phyloP scores from a whole-genome alignment of 495 filamentous ascomycete species.

The Pyrenula aspistea region DNA sequence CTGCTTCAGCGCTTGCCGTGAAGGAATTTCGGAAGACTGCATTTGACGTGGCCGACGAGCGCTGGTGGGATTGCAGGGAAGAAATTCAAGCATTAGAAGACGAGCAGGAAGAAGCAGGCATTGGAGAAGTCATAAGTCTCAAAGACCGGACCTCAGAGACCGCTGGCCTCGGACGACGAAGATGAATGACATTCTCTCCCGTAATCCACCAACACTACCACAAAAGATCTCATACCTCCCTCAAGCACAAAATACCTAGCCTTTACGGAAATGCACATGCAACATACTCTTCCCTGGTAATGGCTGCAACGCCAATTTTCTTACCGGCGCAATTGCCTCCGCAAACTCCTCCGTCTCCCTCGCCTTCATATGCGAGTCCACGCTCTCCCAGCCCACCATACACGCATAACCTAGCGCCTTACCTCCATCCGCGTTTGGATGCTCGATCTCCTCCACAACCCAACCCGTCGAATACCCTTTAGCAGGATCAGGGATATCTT shows the following conservation, averaged over 20 bases:
- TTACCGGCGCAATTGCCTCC: conserved; percentile 22
- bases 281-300: conserved; percentile 11
- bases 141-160: conserved; percentile 50
- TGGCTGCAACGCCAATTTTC: conserved; percentile 21
- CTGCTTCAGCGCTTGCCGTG: conserved; percentile 49
- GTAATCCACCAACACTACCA: not conserved
- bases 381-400: conserved; percentile 40
- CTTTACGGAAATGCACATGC: not conserved
- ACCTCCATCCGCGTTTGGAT: conserved; percentile 21
- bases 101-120: conserved; percentile 90
- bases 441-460: conserved; percentile 8
- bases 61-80: conserved; percentile 97
- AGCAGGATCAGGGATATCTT: not conserved
- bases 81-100: conserved; percentile 89
- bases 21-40: conserved; percentile 88
- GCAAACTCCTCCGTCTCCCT: conserved; percentile 33
- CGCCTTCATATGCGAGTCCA: conserved; percentile 36
- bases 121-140: conserved; percentile 86
- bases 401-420: conserved; percentile 26
- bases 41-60: conserved; percentile 81
- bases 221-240: not conserved
- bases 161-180: conserved; percentile 45
- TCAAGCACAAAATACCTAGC: not conserved
- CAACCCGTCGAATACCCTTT: not conserved
- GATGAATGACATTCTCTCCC: conserved; percentile 22